A percentile compares a stretch with the other conserved stretches of the same genome.
Evolutionary conservation across 225 moss, liverwort and hornwort genomes (phyloP).

Genomic region (Lunularia cruciata): DNA sequence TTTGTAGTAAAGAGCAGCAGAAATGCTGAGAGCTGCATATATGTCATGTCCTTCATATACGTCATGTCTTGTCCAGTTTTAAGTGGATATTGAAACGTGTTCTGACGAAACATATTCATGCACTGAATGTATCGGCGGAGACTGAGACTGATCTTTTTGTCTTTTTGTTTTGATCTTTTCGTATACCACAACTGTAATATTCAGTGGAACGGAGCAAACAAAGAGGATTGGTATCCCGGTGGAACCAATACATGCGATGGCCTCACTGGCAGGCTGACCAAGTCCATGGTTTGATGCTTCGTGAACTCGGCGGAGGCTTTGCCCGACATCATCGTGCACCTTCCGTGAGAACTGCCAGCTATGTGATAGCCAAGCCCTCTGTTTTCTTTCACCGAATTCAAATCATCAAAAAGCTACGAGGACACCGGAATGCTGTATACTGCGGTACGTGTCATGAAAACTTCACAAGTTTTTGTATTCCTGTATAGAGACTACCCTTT

Average conservation of each 20-base stretch:
- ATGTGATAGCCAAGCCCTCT: slow-evolving; percentile 85
- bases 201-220: slow-evolving; percentile 65
- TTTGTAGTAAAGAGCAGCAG: too few species aligned
- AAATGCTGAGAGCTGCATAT: too few species aligned
- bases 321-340: slow-evolving; percentile 85
- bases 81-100: too few species aligned
- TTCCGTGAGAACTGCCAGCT: slow-evolving; percentile 85
- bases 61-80: too few species aligned
- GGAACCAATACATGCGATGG: slow-evolving; percentile 73
- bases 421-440: slow-evolving; percentile 97
- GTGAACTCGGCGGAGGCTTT: slow-evolving; percentile 94
- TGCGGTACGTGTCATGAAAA: slow-evolving; percentile 99
- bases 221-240: slow-evolving; percentile 51
- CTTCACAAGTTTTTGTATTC: too few species aligned
- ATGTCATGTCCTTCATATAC: too few species aligned
- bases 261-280: slow-evolving; percentile 96
- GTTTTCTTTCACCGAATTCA: slow-evolving; percentile 84
- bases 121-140: too few species aligned
- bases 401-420: slow-evolving; percentile 80
- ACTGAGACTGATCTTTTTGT: neutral
- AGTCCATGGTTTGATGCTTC: slow-evolving; percentile 88
- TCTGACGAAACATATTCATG: too few species aligned
- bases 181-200: slow-evolving; percentile 1
- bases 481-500: neutral
- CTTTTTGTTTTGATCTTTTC: neutral